Conservation (phyloP, 306 rosid species). For the Betula pendula region DNA sequence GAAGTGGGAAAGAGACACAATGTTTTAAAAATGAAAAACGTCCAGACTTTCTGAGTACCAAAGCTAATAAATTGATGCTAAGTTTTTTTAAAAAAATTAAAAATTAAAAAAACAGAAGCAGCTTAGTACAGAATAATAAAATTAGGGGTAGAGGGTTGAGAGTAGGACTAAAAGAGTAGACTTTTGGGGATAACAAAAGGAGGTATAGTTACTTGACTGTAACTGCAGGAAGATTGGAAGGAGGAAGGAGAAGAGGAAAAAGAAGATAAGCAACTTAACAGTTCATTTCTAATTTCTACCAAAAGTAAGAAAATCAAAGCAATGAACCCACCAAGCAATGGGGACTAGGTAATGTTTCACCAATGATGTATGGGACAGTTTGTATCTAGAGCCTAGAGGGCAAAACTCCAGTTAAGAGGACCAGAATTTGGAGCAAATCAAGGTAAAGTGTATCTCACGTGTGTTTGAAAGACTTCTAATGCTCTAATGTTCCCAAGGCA, state of each 20-base stretch:
- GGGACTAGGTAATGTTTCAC: too few species aligned
- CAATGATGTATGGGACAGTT: too few species aligned
- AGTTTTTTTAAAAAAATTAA: too few species aligned
- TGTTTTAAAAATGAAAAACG: background rate
- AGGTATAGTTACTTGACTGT: too few species aligned
- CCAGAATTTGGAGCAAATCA: background rate
- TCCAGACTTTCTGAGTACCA: background rate
- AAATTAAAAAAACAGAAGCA: background rate
- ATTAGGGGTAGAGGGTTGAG: background rate
- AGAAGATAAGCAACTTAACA: background rate
- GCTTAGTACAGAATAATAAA: background rate
- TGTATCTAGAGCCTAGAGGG: too few species aligned
- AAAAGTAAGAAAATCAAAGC: background rate
- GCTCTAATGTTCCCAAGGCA: background rate
- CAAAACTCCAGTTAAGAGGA: background rate
- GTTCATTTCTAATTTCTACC: background rate
- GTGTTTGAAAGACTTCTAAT: background rate
- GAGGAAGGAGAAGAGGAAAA: too few species aligned
- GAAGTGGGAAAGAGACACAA: background rate
- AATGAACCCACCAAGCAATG: too few species aligned
- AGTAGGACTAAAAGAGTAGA: background rate
- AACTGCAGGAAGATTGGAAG: conserved; percentile 11
- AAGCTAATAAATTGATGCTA: background rate
- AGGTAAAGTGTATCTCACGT: background rate
- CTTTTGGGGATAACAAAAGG: background rate